Conservation (phyloP, 2,329 filamentous ascomycete species). For the Cylindrodendrum hubeiense region DNA sequence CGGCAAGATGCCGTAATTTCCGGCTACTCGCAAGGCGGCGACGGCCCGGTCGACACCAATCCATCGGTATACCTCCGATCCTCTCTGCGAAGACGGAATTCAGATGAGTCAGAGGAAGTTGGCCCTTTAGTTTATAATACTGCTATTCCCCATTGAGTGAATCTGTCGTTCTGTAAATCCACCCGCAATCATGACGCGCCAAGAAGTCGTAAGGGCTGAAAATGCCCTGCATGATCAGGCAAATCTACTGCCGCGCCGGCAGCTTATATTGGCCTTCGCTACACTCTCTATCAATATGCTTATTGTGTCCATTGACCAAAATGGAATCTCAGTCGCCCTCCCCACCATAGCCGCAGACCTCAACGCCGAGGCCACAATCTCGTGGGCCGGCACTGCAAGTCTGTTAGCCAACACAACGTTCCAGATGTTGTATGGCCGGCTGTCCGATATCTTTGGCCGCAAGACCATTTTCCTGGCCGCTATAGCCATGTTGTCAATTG, state of each 20-base stretch:
- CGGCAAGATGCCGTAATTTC: background rate
- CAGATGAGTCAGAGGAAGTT: background rate
- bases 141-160: background rate
- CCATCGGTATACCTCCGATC: background rate
- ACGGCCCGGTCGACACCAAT: background rate
- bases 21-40: background rate
- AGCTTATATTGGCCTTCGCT: conserved; percentile 64
- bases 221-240: conserved; percentile 66
- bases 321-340: conserved; percentile 64
- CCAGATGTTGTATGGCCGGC: conserved; percentile 72
- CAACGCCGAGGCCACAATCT: conserved; percentile 61
- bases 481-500: conserved; percentile 64
- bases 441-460: conserved; percentile 72
- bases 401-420: conserved; percentile 72
- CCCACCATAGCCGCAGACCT: conserved; percentile 65
- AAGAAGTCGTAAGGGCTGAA: conserved; percentile 49
- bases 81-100: background rate
- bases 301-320: conserved; percentile 69
- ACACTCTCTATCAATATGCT: conserved; percentile 65
- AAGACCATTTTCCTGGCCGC: conserved; percentile 69
- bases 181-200: conserved; percentile 6
- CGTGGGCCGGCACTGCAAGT: conserved; percentile 66
- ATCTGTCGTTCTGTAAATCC: too few relatives aligned
- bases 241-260: conserved; percentile 65
- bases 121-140: background rate